Conservation (phyloP, 2,329 filamentous ascomycete species). For the Pseudocercospora vitis region DNA sequence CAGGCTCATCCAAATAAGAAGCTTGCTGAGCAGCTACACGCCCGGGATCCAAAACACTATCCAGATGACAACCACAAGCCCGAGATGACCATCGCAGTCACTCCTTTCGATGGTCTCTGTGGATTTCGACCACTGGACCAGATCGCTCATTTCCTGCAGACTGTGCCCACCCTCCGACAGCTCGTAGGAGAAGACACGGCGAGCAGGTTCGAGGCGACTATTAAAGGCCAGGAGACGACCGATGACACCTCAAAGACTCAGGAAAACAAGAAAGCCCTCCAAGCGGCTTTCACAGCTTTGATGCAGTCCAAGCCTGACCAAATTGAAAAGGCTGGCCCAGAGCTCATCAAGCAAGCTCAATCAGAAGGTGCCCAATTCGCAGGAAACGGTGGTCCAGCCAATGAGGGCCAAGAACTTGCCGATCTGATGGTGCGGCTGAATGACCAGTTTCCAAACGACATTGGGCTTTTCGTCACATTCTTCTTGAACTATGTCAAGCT, state of each 20-base stretch:
- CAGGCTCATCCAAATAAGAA: constrained; percentile 76
- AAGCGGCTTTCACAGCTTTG: constrained; percentile 71
- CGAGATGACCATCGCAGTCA: constrained; percentile 98
- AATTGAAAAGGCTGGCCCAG: constrained; percentile 63
- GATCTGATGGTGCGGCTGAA: constrained; percentile 77
- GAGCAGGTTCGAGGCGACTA: constrained; percentile 46
- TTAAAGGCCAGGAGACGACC: constrained; percentile 55
- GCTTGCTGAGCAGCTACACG: constrained; percentile 84
- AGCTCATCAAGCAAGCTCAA: constrained; percentile 70
- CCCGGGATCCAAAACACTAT: constrained; percentile 86
- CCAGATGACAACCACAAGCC: constrained; percentile 99
- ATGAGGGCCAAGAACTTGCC: constrained; percentile 67
- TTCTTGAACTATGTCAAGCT: constrained; percentile 95
- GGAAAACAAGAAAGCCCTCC: constrained; percentile 74
- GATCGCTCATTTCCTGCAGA: constrained; percentile 78
- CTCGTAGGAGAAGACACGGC: constrained; percentile 51
- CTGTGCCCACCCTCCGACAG: constrained; percentile 54
- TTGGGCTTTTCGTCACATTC: constrained; percentile 93
- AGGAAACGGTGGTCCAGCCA: constrained; percentile 66
- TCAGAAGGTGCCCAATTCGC: constrained; percentile 72
- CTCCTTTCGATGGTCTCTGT: constrained; percentile 91
- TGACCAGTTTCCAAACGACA: constrained; percentile 80
- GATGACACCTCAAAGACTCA: constrained; percentile 47
- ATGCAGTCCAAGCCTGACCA: constrained; percentile 74
- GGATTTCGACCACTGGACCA: constrained; percentile 88